phyloP scores from a whole-genome alignment of 108 stramenopile genomes.

The Cylindrotheca fusiformis region DNA sequence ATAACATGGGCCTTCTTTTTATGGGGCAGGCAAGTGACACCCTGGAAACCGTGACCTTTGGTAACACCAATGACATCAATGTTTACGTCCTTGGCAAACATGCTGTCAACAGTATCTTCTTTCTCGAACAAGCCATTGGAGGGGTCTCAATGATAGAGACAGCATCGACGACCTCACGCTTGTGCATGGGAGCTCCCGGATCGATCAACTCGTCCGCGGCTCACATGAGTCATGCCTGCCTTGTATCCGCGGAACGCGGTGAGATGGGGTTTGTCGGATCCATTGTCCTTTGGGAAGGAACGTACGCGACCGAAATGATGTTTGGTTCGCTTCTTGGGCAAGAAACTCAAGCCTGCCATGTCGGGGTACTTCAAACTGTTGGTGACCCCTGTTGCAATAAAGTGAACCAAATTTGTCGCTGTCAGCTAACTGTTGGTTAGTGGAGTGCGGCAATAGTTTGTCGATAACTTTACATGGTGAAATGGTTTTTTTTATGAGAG shows the following conservation, averaged over 20 bases:
- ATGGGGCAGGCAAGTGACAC: slow-evolving; percentile 98
- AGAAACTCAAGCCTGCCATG: slow-evolving; percentile 94
- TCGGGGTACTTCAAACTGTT: slow-evolving; percentile 98
- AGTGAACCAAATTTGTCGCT: slow-evolving; percentile 88
- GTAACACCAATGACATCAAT: slow-evolving; percentile 96
- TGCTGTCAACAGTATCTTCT: slow-evolving; percentile 90
- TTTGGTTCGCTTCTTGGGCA: slow-evolving; percentile 99
- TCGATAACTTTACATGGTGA: no score
- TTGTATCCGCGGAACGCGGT: slow-evolving; percentile 99
- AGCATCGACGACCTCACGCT: slow-evolving; percentile 99
- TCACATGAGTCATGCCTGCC: slow-evolving; percentile 99
- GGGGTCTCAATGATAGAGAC: slow-evolving; percentile 98
- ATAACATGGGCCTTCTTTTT: slow-evolving; percentile 99
- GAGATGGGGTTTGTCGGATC: slow-evolving; percentile 87
- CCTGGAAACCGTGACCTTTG: slow-evolving; percentile 98
- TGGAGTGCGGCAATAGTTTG: no score
- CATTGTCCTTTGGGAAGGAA: slow-evolving; percentile 97
- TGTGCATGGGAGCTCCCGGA: slow-evolving; percentile 99
- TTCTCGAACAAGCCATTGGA: slow-evolving; percentile 99
- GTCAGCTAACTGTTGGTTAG: no score
- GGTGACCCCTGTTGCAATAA: slow-evolving; percentile 80
- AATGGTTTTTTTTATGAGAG: no score
- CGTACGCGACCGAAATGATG: slow-evolving; percentile 94
- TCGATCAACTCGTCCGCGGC: slow-evolving; percentile 97
- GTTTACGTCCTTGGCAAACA: slow-evolving; percentile 96